phyloP scores from a whole-genome alignment of 352 stramenopile genomes.

The Blastocystis sp. region DNA sequence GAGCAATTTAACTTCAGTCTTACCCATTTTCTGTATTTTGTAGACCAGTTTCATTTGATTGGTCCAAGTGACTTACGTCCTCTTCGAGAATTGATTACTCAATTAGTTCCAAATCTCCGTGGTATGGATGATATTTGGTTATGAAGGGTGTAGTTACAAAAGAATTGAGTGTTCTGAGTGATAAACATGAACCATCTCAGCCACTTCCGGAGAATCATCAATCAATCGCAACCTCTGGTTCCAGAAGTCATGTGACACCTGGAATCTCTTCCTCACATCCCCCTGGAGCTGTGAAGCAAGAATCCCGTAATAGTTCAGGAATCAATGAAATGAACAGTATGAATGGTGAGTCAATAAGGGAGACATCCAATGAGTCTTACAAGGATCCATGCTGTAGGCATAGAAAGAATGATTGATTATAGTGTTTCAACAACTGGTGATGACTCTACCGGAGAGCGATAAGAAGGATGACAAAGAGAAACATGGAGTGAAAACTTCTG shows the following conservation, averaged over 20 bases:
- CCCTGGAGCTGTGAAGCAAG: background rate
- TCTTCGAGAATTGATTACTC: background rate
- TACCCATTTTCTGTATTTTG: constrained; percentile 48
- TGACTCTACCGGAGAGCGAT: background rate
- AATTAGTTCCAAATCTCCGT: constrained; percentile 23
- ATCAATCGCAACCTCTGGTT: background rate
- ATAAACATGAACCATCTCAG: background rate
- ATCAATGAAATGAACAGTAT: background rate
- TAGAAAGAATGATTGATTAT: no score
- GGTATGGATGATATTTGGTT: background rate
- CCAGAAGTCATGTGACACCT: background rate
- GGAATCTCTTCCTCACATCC: background rate
- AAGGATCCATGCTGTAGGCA: no score
- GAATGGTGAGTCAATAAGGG: background rate
- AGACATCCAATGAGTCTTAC: no score
- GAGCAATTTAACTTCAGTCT: constrained; percentile 37
- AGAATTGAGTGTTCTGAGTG: background rate
- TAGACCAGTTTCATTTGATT: constrained; percentile 45
- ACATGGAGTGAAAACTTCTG: background rate
- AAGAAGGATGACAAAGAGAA: background rate
- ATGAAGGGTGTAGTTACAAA: constrained; percentile 3
- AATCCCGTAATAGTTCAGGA: background rate
- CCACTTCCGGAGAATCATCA: background rate
- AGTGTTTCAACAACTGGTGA: no score
- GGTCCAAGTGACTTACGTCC: background rate